Evolutionary conservation across 768 basidiomycete genomes (phyloP), one percentile per base, ranked within the genome.

Genomic region (Galerina marginata): DNA sequence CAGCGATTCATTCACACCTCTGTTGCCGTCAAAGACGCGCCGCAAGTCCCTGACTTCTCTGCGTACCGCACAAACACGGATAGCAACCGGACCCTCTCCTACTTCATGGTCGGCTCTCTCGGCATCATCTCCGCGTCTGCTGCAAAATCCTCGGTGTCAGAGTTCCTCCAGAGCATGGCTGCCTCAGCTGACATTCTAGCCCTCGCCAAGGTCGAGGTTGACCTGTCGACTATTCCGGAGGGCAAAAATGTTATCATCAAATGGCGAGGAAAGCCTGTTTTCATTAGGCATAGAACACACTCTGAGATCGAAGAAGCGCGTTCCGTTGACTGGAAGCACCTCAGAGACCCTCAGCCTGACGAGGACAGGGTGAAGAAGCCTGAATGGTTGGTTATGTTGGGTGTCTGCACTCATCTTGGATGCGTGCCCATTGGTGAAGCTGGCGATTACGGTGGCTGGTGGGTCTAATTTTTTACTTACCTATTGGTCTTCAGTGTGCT

Each of bases 231-330:
- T 61, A 99, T 99, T 71, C 97, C 97, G 39, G 95, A 98, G 84
- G 95, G 95, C 76, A 96, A 95, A 86, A 96, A 96, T 73, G 92
- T 91, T 67, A 88, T 96, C 77, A 92, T 96, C 80, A 95, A 98
- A 82, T 99, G 97, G 97, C 92, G 97, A 71, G 97, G 97, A 75
- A 99, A 99, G 84, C 97, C 97, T 65, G 97, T 99, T 56, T 99
- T 99, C 83, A 95, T 99, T 75, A 88, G 97, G 66, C 97, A 99
- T 82, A 88, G 97, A 70, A 99, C 97, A 12, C 70, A 83, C 58
- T 84, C 82, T 57, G 97, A 99, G 82, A 92, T 99, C 68, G 86
- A 93, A 63, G 97, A 99, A 80, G 97, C 97, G 52, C 89, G 92
- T 77, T 69, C 75, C 40, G 79, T 84, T 58, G 88, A 96, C 76